Conservation (phyloP, 2,329 filamentous ascomycete species). For the Colletotrichum magnum region DNA sequence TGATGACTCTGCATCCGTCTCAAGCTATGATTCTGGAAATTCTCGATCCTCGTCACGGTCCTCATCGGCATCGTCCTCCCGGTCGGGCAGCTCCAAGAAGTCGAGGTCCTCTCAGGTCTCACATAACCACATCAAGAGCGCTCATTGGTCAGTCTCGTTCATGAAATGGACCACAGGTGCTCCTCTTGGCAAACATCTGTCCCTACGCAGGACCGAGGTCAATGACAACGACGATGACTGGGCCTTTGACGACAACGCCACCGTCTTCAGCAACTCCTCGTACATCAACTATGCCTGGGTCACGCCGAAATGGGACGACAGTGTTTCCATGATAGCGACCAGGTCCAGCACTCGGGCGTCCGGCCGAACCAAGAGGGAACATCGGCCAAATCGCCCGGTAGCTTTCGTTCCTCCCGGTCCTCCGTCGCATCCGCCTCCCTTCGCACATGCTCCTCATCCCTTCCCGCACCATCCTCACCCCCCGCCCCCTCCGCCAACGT, state of each 20-base stretch:
- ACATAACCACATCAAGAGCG: slow-evolving; percentile 36
- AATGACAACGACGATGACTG: slow-evolving; percentile 26
- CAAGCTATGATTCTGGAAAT: slow-evolving; percentile 32
- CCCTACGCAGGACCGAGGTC: slow-evolving; percentile 37
- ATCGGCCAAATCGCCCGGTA: slow-evolving; percentile 7
- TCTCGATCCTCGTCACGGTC: slow-evolving; percentile 38
- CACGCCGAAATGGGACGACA: slow-evolving; percentile 36
- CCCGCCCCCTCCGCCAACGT: slow-evolving; percentile 16
- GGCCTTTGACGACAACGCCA: slow-evolving; percentile 33
- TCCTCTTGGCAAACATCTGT: slow-evolving; percentile 27
- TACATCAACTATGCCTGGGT: slow-evolving; percentile 39
- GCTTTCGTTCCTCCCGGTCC: slow-evolving; percentile 24
- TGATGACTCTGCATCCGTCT: slow-evolving; percentile 31
- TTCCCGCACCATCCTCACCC: slow-evolving; percentile 23
- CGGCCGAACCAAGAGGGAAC: slow-evolving; percentile 16
- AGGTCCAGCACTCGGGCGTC: slow-evolving; percentile 28
- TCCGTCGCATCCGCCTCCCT: slow-evolving; percentile 6
- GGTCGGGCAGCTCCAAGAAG: slow-evolving; percentile 39
- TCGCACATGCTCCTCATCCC: background rate
- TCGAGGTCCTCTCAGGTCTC: slow-evolving; percentile 38
- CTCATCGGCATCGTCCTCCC: slow-evolving; percentile 20
- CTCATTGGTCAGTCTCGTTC: slow-evolving; percentile 33
- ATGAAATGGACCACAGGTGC: slow-evolving; percentile 41
- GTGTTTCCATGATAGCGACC: slow-evolving; percentile 35
- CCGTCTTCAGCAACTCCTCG: slow-evolving; percentile 24